These are phyloP conservation scores for Serendipita sp. DNA, from an alignment of 768 basidiomycete species.

Conservation along the genomic window DNA sequence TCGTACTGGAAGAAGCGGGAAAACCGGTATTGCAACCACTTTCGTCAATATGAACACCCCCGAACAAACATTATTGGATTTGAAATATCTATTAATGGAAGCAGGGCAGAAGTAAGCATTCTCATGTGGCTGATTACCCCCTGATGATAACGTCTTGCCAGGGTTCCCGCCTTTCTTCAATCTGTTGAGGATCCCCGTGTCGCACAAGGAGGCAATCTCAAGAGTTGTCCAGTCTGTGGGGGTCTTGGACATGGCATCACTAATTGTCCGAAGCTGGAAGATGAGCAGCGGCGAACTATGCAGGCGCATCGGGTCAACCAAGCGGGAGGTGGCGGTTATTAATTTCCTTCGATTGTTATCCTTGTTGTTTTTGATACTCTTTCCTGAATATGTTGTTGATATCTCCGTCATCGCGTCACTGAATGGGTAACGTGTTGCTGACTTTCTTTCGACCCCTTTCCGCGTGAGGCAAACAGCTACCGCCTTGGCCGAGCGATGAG, in stretches of 20 bases:
- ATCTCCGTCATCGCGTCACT: too few species aligned
- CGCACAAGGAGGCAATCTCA: slow-evolving; percentile 57
- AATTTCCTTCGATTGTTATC: neutral
- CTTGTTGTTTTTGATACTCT: too few species aligned
- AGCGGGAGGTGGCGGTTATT: slow-evolving; percentile 42
- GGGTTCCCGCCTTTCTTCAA: slow-evolving; percentile 4
- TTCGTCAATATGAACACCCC: slow-evolving; percentile 97
- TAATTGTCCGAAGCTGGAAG: slow-evolving; percentile 94
- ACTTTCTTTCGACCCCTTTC: too few species aligned
- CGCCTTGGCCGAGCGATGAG: neutral
- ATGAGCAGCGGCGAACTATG: slow-evolving; percentile 78
- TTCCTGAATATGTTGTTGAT: too few species aligned
- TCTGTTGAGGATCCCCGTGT: slow-evolving; percentile 73
- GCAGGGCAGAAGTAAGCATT: slow-evolving; percentile 82
- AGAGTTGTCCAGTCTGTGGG: slow-evolving; percentile 92
- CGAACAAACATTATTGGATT: slow-evolving; percentile 89
- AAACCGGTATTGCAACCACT: slow-evolving; percentile 96
- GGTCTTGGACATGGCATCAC: slow-evolving; percentile 89
- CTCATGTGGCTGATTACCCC: neutral
- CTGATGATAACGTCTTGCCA: neutral
- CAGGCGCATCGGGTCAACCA: slow-evolving; percentile 65
- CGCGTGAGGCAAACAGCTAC: too few species aligned
- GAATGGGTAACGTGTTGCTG: too few species aligned
- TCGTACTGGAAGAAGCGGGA: slow-evolving; percentile 91
- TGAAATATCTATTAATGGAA: slow-evolving; percentile 93